Evolutionary conservation across 2,329 filamentous ascomycete genomes (phyloP), one percentile per base, ranked within the genome.

Genomic region (Chalara sp.): DNA sequence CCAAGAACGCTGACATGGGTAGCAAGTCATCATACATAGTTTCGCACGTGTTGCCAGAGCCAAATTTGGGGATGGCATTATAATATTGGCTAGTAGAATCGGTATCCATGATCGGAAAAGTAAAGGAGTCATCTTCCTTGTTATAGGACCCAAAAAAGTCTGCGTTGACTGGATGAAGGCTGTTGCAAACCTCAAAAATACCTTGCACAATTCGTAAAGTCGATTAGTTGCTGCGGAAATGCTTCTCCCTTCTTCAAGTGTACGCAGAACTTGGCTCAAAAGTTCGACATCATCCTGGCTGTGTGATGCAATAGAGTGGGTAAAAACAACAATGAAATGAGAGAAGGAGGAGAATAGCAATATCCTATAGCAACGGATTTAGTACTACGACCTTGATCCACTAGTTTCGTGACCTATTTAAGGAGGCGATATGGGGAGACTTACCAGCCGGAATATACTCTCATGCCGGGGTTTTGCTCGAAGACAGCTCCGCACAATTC

Each of bases 241-340:
- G n/a, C 35, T 46, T 3, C 50, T 44, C 29, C 44, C 40, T 29
- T 48, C 46, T 44, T 55, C 53, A 29, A 56, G 53, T 4, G 55
- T 52, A 29, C 28, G 29, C 10, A 56, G 50, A 11, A 51, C 50
- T 45, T 56, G 53, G n/a, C 32, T 44, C 8, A 56, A 41, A 8
- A 56, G 46, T 6, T 30, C 28, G 29, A 56, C 47, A 35, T 56
- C 55, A n/a, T 30, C 11, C 8, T 40, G 32, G 39, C 49, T 52
- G 33, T 46, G 53, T 1, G 53, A 52, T 7, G 50, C 55, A 10
- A 56, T 51, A 30, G 49, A 49, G 43, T 56, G 55, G 11, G 53
- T 56, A 37, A 56, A 56, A 13, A 56, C 53, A 13, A 56, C 53
- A 8, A 56, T 52, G 29, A 55, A 56, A 21, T 52, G 55, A 6